phyloP scores from a whole-genome alignment of 2,329 filamentous ascomycete genomes.

The Rhynchosporium agropyri region DNA sequence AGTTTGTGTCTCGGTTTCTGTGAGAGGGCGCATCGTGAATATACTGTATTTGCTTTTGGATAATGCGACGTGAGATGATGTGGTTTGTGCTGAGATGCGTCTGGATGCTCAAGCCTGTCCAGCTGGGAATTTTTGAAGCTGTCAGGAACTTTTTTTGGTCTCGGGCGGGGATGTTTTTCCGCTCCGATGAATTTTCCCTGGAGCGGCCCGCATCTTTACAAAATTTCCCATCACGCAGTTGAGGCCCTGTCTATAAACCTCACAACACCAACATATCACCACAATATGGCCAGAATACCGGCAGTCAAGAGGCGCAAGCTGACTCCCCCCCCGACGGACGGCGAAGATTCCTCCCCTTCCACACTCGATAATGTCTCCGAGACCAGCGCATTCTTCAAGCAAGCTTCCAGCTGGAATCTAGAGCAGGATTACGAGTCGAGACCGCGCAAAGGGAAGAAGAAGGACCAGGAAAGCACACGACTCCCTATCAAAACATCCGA shows the following conservation, averaged over 20 bases:
- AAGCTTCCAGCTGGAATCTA: conserved; percentile 82
- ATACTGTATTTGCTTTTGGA: not conserved
- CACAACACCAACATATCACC: conserved; percentile 7
- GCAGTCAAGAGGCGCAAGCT: conserved; percentile 60
- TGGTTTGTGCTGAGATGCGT: not conserved
- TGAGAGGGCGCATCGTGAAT: conserved; percentile 72
- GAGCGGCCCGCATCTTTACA: conserved; percentile 31
- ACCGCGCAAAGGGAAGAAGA: conserved; percentile 74
- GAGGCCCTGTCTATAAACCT: not conserved
- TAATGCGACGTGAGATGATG: too few species aligned
- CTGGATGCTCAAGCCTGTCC: not conserved
- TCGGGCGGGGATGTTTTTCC: conserved; percentile 36
- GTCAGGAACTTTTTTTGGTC: conserved; percentile 21
- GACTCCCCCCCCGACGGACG: conserved; percentile 54
- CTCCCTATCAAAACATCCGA: conserved; percentile 87
- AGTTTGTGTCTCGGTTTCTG: conserved; percentile 76
- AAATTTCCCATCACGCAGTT: conserved; percentile 19
- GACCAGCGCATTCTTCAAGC: conserved; percentile 61
- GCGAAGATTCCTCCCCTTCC: conserved; percentile 45
- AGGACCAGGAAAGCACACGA: conserved; percentile 68
- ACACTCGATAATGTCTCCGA: conserved; percentile 37
- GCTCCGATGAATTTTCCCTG: conserved; percentile 33
- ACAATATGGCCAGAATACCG: conserved; percentile 40
- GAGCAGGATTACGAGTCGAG: conserved; percentile 88
- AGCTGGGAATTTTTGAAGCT: conserved; percentile 12